Evolutionary conservation across 2,329 filamentous ascomycete genomes (phyloP).

Genomic region (Colletotrichum eremochloae): DNA sequence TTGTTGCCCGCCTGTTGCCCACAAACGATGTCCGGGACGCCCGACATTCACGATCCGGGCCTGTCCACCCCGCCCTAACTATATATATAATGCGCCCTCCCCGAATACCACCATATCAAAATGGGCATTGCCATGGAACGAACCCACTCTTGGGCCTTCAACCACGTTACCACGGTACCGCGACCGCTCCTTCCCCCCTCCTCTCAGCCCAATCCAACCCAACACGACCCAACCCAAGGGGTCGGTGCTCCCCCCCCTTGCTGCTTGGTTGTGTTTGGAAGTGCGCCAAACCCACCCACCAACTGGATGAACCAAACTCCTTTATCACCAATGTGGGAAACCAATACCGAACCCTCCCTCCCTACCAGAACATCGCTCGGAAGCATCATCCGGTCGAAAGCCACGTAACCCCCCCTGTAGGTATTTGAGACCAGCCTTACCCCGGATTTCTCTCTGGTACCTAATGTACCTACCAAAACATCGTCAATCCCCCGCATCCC

Average conservation of each 20-base stretch:
- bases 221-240: neutral
- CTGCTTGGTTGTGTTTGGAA: neutral
- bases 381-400: neutral
- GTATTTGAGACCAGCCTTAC: slow-evolving; percentile 1
- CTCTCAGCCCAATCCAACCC: neutral
- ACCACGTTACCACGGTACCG: neutral
- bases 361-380: neutral
- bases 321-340: neutral
- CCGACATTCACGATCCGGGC: neutral
- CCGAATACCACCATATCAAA: neutral
- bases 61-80: neutral
- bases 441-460: neutral
- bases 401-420: neutral
- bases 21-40: too few species aligned
- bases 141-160: neutral
- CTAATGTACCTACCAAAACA: neutral
- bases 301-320: slow-evolving; percentile 5
- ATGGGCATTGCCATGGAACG: neutral
- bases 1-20: neutral
- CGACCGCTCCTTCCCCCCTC: neutral
- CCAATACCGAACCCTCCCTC: neutral
- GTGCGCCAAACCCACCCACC: neutral
- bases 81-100: neutral
- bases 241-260: neutral
- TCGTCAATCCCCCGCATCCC: neutral